These are phyloP conservation scores for Leccinum griseonigrum DNA, from an alignment of 1,284 basidiomycete species.

Conservation along the genomic window DNA sequence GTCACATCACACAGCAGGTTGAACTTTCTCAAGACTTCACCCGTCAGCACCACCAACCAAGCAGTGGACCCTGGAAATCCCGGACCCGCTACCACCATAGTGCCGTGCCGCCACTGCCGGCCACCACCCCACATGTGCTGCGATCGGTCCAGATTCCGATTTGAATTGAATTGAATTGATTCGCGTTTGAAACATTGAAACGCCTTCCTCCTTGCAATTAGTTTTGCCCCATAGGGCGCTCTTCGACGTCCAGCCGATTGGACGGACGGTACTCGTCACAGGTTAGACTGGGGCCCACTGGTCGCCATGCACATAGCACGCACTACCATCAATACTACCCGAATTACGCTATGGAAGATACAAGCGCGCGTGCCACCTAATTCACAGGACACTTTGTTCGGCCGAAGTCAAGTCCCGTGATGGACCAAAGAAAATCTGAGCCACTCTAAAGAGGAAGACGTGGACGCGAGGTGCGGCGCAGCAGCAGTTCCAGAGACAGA, in stretches of 20 bases:
- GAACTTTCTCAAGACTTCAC: not conserved
- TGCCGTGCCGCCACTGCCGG: not conserved
- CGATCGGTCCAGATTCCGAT: not conserved
- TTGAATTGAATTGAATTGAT: not conserved
- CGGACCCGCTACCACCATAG: not conserved
- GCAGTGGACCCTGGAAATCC: not conserved
- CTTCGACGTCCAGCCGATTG: not conserved
- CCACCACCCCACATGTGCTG: not conserved
- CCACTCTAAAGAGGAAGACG: constrained; percentile 1
- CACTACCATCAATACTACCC: not conserved
- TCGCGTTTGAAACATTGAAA: not conserved
- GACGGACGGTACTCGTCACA: not conserved
- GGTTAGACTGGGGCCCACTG: not conserved
- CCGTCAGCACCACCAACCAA: not conserved
- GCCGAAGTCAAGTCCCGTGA: not conserved
- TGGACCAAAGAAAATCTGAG: not conserved
- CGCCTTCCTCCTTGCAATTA: not conserved
- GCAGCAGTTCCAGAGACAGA: not conserved
- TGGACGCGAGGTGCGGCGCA: not conserved
- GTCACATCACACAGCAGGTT: not conserved
- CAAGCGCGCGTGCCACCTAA: constrained; percentile 3
- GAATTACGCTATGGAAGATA: not conserved
- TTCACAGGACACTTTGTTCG: not conserved
- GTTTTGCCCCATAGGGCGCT: not conserved
- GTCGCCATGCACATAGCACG: not conserved